A percentile compares a stretch with the other conserved stretches of the same genome.
phyloP scores from a whole-genome alignment of 352 stramenopile species.

The Thalassiosira livingstoniorum region DNA sequence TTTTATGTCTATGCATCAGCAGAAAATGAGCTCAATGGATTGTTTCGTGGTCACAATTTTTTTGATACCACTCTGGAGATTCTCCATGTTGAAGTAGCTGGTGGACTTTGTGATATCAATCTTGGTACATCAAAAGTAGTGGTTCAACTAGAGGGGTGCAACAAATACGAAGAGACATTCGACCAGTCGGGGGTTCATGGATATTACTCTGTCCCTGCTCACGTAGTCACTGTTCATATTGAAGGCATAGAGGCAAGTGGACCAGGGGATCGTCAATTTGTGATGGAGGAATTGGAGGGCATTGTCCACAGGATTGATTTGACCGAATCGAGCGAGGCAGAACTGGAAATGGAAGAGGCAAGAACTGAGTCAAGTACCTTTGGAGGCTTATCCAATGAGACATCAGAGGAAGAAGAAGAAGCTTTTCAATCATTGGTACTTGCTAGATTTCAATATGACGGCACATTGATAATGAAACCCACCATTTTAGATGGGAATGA shows the following conservation, averaged over 20 bases:
- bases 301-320: neutral
- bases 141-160: constrained; percentile 14
- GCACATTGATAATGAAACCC: neutral
- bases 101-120: constrained; percentile 20
- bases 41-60: constrained; percentile 8
- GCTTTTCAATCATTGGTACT: neutral
- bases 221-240: neutral
- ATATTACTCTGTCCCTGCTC: neutral
- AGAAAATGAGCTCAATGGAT: neutral
- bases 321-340: neutral
- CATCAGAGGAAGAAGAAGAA: too few species aligned
- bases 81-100: constrained; percentile 22
- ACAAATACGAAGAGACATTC: neutral
- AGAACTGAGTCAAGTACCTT: neutral
- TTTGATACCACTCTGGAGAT: constrained; percentile 14
- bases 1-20: constrained; percentile 17
- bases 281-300: neutral
- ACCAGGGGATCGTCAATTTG: neutral
- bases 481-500: neutral
- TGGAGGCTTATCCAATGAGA: neutral
- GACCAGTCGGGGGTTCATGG: neutral
- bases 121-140: constrained; percentile 6
- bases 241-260: neutral
- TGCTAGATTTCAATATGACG: neutral
- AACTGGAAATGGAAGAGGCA: neutral